phyloP scores from a whole-genome alignment of 1,284 basidiomycete genomes.

The Tilletiopsis washingtonensis region DNA sequence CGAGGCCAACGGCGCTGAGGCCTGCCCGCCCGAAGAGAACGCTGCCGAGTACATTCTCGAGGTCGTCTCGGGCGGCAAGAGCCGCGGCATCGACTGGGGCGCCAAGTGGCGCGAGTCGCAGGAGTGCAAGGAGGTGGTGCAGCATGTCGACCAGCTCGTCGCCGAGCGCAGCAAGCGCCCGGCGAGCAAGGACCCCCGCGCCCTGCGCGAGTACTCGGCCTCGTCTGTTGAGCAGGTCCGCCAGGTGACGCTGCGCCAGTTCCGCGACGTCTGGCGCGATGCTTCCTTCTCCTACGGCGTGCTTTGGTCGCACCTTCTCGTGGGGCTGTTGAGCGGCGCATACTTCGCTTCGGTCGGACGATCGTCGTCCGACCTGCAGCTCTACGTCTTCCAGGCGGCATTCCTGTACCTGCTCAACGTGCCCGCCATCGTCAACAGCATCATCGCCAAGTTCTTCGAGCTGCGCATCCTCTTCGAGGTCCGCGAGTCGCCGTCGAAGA shows the following conservation, averaged over 20 bases:
- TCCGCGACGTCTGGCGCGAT: constrained; percentile 57
- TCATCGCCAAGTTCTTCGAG: constrained; percentile 34
- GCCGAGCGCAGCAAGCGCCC: constrained; percentile 28
- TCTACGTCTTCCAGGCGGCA: constrained; percentile 16
- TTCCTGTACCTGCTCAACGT: constrained; percentile 30
- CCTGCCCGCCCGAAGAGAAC: constrained; percentile 25
- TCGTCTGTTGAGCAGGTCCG: constrained; percentile 54
- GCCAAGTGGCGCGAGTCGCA: constrained; percentile 43
- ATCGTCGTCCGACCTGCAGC: constrained; percentile 15
- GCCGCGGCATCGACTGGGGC: constrained; percentile 15
- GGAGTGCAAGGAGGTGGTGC: constrained; percentile 49
- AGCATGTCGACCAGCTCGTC: constrained; percentile 51
- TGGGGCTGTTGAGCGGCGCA: constrained; percentile 38
- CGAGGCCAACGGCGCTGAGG: constrained; percentile 25
- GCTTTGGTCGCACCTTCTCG: constrained; percentile 51
- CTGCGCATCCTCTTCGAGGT: constrained; percentile 29
- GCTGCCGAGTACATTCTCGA: constrained; percentile 47
- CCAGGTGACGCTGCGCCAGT: constrained; percentile 55
- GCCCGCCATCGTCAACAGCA: constrained; percentile 29
- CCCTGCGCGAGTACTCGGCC: constrained; percentile 55
- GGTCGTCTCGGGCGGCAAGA: constrained; percentile 32
- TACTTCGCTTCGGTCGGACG: constrained; percentile 19
- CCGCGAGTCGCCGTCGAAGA: constrained; percentile 26
- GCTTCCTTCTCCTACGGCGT: constrained; percentile 72
- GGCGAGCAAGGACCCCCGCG: constrained; percentile 14